Base-by-base conservation (phyloP, 768 basidiomycete genomes). In the Glaciozyma antarctica region DNA sequence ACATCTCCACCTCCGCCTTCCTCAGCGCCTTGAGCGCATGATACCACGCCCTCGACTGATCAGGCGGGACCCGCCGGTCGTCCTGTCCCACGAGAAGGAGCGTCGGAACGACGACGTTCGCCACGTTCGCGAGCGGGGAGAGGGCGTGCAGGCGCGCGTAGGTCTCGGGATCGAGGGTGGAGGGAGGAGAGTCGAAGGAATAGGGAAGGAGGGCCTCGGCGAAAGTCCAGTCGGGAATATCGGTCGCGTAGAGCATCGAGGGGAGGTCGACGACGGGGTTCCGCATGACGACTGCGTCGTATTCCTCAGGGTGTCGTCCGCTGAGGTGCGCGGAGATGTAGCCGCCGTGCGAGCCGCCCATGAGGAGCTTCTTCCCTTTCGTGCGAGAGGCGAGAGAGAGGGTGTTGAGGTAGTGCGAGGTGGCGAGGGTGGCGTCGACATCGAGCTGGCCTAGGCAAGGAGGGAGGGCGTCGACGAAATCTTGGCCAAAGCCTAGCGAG, bases 331-430 rank as follows among this genome's bases (percentile, higher is more conserved):
- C 81, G 1, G 80, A 67, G 19, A 86, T 77, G 73, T 85, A 87
- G 2, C 86, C 86, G 0, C 86, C 86, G 65, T 88, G 87, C 54
- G 83, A 85, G 48, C 86, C 87, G 7, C 87, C 86, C 58, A 77
- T 77, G 1, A 86, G 73, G 38, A 86, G 78, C 58, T 83, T 81
- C 66, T 81, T 82, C 10, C 82, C 83, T 21, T 76, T 75, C 1
- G 80, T 82, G 19, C 78, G 73, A 51, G 78, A 76, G 0, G 84
- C 80, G 1, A 86, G 75, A 1, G 82, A 82, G 6, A 81, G 74
- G 19, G 76, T 71, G 41, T 84, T 76, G 51, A 87, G 80, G 65
- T 84, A 78, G 26, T 78, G 73, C 3, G 81, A 79, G 2, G 83
- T 79, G 10, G 80, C 81, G 22, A 85, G 80, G 65, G 84, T 85